A percentile compares a stretch with the other conserved stretches of the same genome.
phyloP scores from a whole-genome alignment of 768 basidiomycete species.

The Xanthoconium stramineum region DNA sequence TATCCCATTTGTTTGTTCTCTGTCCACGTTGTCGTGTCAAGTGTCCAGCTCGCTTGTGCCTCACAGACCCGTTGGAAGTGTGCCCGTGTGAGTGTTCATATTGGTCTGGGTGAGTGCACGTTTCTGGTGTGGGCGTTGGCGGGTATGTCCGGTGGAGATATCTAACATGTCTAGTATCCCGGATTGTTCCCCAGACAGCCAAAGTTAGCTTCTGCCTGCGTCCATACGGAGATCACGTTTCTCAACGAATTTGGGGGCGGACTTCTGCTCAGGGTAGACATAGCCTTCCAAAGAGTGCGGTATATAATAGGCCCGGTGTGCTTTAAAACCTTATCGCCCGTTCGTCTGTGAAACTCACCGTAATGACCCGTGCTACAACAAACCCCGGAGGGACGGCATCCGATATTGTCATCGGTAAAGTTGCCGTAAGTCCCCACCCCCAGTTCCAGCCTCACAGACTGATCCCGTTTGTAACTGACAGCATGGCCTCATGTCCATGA shows the following conservation, averaged over 20 bases:
- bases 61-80: neutral
- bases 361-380: conserved; percentile 31
- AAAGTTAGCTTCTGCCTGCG: neutral
- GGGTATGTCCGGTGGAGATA: no score
- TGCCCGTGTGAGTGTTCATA: neutral
- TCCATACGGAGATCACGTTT: neutral
- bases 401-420: conserved; percentile 35
- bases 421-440: conserved; percentile 30
- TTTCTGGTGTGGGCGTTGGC: no score
- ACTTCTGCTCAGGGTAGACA: neutral
- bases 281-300: neutral
- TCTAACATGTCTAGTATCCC: no score
- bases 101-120: neutral
- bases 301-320: neutral
- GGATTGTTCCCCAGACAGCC: neutral
- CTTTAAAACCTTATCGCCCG: neutral
- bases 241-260: no score
- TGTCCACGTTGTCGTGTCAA: neutral
- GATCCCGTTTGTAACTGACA: neutral
- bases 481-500: conserved; percentile 61
- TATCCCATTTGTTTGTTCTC: neutral
- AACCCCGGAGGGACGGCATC: conserved; percentile 40
- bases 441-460: neutral
- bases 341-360: neutral
- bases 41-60: neutral